Conservation (phyloP, 306 rosid species). For the Cucurbita maxima region DNA sequence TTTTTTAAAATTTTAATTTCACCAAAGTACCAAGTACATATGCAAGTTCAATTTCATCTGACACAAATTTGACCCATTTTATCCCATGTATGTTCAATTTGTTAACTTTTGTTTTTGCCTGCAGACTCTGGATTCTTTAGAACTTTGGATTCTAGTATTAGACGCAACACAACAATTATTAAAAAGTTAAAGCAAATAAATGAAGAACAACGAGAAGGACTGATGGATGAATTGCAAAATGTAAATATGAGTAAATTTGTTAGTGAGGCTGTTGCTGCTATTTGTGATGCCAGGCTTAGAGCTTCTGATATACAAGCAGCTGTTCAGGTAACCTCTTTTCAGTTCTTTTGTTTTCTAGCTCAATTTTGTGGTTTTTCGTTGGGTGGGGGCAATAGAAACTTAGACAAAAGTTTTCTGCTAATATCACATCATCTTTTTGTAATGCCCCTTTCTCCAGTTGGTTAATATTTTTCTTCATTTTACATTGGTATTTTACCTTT, state of each 20-base stretch:
- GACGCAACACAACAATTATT: slow-evolving; percentile 88
- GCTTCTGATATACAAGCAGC: slow-evolving; percentile 89
- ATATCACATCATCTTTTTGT: background rate
- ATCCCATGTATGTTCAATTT: background rate
- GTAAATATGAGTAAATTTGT: slow-evolving; percentile 97
- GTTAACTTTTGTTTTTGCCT: slow-evolving; percentile 11
- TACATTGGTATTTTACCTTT: background rate
- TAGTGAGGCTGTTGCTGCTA: slow-evolving; percentile 91
- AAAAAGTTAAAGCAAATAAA: slow-evolving; percentile 93
- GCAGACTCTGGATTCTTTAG: slow-evolving; percentile 76
- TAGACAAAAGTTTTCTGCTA: background rate
- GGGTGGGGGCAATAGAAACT: background rate
- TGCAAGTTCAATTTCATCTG: background rate
- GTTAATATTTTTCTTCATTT: background rate
- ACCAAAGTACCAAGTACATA: background rate
- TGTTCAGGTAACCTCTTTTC: slow-evolving; percentile 51
- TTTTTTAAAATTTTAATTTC: background rate
- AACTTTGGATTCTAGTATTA: slow-evolving; percentile 91
- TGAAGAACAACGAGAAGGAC: slow-evolving; percentile 85
- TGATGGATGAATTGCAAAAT: slow-evolving; percentile 73
- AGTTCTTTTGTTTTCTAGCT: background rate
- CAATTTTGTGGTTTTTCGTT: background rate
- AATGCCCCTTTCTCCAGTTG: background rate
- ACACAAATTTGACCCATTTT: background rate
- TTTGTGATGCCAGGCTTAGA: slow-evolving; percentile 92